These are phyloP conservation scores for Macrocybe gigantea DNA, from an alignment of 768 basidiomycete species.

Conservation along the genomic window DNA sequence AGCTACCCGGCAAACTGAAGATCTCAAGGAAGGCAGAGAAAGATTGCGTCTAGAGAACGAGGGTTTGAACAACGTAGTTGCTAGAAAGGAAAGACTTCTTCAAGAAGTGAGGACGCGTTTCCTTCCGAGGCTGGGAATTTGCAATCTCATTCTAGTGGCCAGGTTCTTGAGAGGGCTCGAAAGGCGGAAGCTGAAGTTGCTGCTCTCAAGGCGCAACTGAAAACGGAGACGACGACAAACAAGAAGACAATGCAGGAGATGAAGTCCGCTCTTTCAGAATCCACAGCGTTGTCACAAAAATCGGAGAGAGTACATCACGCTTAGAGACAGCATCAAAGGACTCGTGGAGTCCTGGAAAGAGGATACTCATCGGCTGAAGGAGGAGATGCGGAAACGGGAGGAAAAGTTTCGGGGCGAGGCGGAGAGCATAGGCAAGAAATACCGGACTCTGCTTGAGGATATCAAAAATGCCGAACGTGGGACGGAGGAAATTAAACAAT, in stretches of 20 bases:
- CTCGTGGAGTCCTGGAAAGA: slow-evolving; percentile 69
- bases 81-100: slow-evolving; percentile 78
- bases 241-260: slow-evolving; percentile 79
- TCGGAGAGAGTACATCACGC: slow-evolving; percentile 77
- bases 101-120: slow-evolving; percentile 59
- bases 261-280: slow-evolving; percentile 69
- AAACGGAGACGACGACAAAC: slow-evolving; percentile 61
- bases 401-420: slow-evolving; percentile 63
- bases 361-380: slow-evolving; percentile 64
- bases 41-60: slow-evolving; percentile 81
- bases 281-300: slow-evolving; percentile 72
- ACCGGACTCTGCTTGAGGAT: slow-evolving; percentile 57
- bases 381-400: slow-evolving; percentile 73
- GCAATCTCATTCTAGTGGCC: neutral
- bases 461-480: slow-evolving; percentile 45
- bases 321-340: slow-evolving; percentile 71
- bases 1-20: slow-evolving; percentile 84
- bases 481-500: slow-evolving; percentile 39
- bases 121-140: neutral
- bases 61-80: slow-evolving; percentile 81
- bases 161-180: slow-evolving; percentile 80
- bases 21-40: slow-evolving; percentile 83
- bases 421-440: slow-evolving; percentile 66
- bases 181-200: slow-evolving; percentile 79
- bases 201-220: slow-evolving; percentile 64